A percentile compares a stretch with the other conserved stretches of the same genome.
Evolutionary conservation across 768 basidiomycete species (phyloP).

Genomic region (Termitomyces sp.): DNA sequence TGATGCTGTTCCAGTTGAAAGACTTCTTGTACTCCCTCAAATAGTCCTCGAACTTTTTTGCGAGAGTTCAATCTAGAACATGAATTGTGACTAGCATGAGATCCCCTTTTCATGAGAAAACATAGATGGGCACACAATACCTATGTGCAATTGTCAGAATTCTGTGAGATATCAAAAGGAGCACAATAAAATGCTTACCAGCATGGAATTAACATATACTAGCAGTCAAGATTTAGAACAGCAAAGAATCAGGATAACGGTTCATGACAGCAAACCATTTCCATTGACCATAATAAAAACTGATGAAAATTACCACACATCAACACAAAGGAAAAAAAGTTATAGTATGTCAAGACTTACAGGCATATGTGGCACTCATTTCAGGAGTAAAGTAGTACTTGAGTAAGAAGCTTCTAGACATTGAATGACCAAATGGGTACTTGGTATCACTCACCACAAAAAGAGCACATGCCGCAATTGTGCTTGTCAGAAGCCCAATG

Average conservation of each 20-base stretch:
- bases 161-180: background rate
- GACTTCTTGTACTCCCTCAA: background rate
- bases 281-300: background rate
- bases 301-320: background rate
- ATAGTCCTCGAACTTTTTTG: background rate
- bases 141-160: background rate
- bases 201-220: background rate
- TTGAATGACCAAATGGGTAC: background rate
- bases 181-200: background rate
- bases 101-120: background rate
- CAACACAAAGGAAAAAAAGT: background rate
- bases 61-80: background rate
- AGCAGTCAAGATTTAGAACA: no score
- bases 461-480: background rate
- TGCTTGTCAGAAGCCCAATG: background rate
- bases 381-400: background rate
- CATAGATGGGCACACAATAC: background rate
- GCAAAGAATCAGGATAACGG: background rate
- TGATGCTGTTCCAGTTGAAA: no score
- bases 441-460: background rate
- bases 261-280: background rate
- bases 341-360: background rate
- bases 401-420: background rate
- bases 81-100: background rate
- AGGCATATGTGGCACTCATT: background rate